A percentile compares a stretch with the other conserved stretches of the same genome.
phyloP scores from a whole-genome alignment of 805 yeast genomes.

The Ogataea nonfermentans region DNA sequence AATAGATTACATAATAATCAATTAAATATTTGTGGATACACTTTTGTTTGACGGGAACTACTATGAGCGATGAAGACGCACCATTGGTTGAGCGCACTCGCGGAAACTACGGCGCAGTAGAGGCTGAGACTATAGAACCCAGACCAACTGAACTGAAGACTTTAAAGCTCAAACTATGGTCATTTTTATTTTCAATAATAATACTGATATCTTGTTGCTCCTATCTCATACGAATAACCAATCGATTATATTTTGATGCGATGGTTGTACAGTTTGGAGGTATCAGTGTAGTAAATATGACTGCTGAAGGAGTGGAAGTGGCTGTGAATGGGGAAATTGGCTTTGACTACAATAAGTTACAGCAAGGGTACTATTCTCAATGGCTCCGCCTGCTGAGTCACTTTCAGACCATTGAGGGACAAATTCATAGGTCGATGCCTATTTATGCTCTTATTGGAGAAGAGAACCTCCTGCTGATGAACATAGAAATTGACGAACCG shows the following conservation, averaged over 20 bases:
- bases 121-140: neutral
- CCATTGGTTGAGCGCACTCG: conserved; percentile 3
- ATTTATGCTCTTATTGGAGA: neutral
- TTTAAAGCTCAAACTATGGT: no score
- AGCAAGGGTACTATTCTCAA: neutral
- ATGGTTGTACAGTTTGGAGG: neutral
- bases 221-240: conserved; percentile 2
- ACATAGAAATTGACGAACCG: neutral
- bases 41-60: neutral
- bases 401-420: neutral
- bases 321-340: conserved; percentile 1
- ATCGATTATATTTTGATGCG: neutral
- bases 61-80: conserved; percentile 7
- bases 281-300: neutral
- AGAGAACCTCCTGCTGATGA: neutral
- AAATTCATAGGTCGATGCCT: neutral
- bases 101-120: neutral
- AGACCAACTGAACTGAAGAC: no score
- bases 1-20: neutral
- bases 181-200: no score
- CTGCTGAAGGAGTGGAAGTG: neutral
- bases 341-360: conserved; percentile 1
- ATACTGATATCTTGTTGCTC: neutral
- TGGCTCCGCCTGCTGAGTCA: conserved; percentile 1
- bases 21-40: neutral